Evolutionary conservation across 805 yeast genomes (phyloP), one percentile per base, ranked within the genome.

Genomic region (Martiniozyma abietophila): DNA sequence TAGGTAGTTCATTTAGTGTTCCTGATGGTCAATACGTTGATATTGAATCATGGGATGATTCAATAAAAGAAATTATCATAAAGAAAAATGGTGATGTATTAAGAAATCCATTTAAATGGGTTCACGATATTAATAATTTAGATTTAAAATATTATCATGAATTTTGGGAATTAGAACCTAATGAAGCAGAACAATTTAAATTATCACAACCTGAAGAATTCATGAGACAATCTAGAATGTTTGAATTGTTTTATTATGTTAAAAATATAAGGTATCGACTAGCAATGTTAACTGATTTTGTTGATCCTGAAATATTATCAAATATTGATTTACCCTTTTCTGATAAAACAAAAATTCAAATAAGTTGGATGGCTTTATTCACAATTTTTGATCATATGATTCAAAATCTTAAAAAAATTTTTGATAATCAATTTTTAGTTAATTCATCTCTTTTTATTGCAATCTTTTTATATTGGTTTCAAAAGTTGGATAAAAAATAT

Each of bases 181-280:
- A 29, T n/a, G 32, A 34, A 18, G 16, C 29, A 9, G n/a, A n/a
- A 6, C 15, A 6, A 10, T 34, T 34, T 12, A 34, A 34, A 12
- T 21, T 8, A 6, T 11, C 11, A 12, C 37, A 34, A 12, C 32
- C 30, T 11, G 37, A 34, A 10, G 37, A 34, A 12, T 34, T 21
- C 18, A 34, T 34, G 33, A 16, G 37, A 16, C 37, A 34, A 20
- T 34, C 37, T 6, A 23, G 37, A 20, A 34, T 34, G 37, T 29
- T 34, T 32, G 37, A 34, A 15, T 18, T 34, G 18, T 29, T 34
- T 17, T 34, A 34, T 23, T 25, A 34, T 15, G 37, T 34, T 7
- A 34, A 34, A 29, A 34, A 34, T 19, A 34, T 34, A 24, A 24
- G 37, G 8, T 34, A 19, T 24, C 23, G 37, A 25, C 28, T 34